A percentile compares a stretch with the other conserved stretches of the same genome.
Conservation (phyloP, 768 basidiomycete genomes). For the Boletales sp. region DNA sequence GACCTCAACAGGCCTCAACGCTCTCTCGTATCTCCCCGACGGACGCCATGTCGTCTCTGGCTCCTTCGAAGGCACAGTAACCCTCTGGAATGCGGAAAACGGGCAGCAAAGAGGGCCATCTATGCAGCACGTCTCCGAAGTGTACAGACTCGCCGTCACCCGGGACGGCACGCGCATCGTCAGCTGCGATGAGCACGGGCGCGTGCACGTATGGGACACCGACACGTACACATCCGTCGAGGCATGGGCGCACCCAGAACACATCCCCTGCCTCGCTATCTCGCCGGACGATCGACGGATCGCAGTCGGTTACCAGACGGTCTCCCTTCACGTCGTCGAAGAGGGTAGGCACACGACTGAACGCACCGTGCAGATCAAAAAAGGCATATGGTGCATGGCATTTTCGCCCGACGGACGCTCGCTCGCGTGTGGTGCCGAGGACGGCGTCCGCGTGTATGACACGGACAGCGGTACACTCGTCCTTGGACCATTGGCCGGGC, state of each 20-base stretch:
- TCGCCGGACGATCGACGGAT: slow-evolving; percentile 3
- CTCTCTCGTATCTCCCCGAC: background rate
- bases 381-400: background rate
- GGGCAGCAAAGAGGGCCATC: background rate
- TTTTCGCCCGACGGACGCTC: background rate
- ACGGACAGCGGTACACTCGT: background rate
- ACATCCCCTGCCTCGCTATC: background rate
- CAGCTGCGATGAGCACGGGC: background rate
- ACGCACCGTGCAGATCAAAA: background rate
- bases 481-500: background rate
- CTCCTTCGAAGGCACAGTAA: background rate
- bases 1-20: too few relatives aligned
- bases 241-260: background rate
- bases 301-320: background rate
- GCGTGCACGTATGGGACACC: background rate
- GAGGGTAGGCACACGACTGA: background rate
- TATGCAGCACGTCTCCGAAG: background rate
- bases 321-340: background rate
- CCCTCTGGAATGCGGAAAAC: background rate
- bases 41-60: background rate
- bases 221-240: background rate
- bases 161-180: slow-evolving; percentile 1
- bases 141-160: background rate
- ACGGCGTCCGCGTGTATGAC: background rate
- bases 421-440: background rate